A percentile compares a stretch with the other conserved stretches of the same genome.
Conservation (phyloP, 2,329 filamentous ascomycete species). For the Cucurbitaria berberidis region DNA sequence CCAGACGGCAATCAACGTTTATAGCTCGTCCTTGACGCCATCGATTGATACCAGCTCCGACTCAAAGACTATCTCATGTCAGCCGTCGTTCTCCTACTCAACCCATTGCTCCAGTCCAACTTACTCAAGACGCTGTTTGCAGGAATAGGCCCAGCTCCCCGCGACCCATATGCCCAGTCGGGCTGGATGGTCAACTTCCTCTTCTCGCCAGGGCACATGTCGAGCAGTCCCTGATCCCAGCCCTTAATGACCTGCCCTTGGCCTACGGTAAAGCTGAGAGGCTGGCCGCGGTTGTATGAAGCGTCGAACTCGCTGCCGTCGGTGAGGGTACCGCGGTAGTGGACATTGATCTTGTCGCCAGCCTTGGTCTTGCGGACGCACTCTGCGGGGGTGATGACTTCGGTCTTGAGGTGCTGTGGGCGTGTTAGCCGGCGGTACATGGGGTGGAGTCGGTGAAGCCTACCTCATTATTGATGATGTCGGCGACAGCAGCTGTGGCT, state of each 20-base stretch:
- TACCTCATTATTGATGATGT: slow-evolving; percentile 44
- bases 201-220: slow-evolving; percentile 98
- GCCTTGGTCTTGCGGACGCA: slow-evolving; percentile 74
- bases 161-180: slow-evolving; percentile 80
- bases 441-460: neutral
- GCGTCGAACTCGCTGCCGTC: slow-evolving; percentile 64
- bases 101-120: slow-evolving; percentile 25
- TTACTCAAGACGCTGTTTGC: slow-evolving; percentile 78
- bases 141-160: slow-evolving; percentile 84
- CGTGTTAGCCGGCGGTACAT: slow-evolving; percentile 15
- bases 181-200: slow-evolving; percentile 87
- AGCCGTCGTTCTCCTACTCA: slow-evolving; percentile 13
- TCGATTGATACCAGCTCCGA: slow-evolving; percentile 86
- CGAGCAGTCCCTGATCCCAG: slow-evolving; percentile 89
- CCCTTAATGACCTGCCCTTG: slow-evolving; percentile 91
- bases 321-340: slow-evolving; percentile 79
- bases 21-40: slow-evolving; percentile 64
- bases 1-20: slow-evolving; percentile 11
- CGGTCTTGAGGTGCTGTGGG: slow-evolving; percentile 71
- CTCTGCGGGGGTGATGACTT: slow-evolving; percentile 74
- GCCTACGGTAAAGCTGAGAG: slow-evolving; percentile 81
- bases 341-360: slow-evolving; percentile 82
- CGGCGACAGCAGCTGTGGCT: slow-evolving; percentile 54
- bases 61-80: slow-evolving; percentile 72
- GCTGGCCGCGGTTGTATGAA: slow-evolving; percentile 76